A percentile compares a stretch with the other conserved stretches of the same genome.
Conservation (phyloP, 306 rosid species). For the Quercus suber region DNA sequence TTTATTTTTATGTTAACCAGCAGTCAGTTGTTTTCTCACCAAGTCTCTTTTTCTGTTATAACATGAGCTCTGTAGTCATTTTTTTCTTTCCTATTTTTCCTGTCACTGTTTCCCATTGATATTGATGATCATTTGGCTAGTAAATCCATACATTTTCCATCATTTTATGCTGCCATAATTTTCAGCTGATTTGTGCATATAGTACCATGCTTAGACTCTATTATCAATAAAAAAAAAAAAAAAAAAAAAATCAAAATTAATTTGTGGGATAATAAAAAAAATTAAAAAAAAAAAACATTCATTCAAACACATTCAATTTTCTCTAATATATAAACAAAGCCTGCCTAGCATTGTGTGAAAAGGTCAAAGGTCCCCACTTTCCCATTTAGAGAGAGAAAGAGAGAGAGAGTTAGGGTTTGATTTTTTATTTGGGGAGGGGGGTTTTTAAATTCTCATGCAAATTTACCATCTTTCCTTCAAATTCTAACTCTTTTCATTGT, state of each 20-base stretch:
- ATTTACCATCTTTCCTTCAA: slow-evolving; percentile 15
- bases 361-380: neutral
- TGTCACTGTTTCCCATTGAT: neutral
- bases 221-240: slow-evolving; percentile 1
- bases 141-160: neutral
- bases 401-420: neutral
- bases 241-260: neutral
- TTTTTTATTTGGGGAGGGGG: neutral
- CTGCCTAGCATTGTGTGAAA: neutral
- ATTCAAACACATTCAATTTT: too few relatives aligned
- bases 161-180: neutral
- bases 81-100: neutral
- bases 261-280: too few relatives aligned
- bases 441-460: slow-evolving; percentile 10
- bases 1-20: neutral
- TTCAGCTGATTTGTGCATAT: neutral
- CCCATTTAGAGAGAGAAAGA: neutral
- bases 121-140: neutral
- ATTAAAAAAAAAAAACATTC: too few relatives aligned
- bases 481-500: slow-evolving; percentile 7
- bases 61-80: neutral
- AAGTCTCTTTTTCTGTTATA: neutral
- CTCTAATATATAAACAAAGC: neutral
- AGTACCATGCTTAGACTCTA: slow-evolving; percentile 16
- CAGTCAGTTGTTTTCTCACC: neutral